Evolutionary conservation across 768 basidiomycete species (phyloP), one percentile per base, ranked within the genome.

Genomic region (Tubosaeta brunneosetosa): DNA sequence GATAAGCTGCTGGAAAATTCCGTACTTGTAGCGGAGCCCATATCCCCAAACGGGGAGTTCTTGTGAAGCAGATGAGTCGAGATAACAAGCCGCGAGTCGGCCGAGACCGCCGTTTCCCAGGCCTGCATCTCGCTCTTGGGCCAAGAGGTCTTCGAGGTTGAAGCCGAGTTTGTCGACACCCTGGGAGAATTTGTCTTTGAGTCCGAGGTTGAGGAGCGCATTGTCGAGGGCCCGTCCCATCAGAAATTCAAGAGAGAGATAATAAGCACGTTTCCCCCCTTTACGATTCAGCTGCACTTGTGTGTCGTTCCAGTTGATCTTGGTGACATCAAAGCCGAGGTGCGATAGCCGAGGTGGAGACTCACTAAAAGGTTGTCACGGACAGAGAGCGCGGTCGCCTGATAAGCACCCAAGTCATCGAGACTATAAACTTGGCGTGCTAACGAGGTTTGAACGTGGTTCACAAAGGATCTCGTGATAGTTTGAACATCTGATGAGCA

Each of bases 11-110:
- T 94, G 88, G 81, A 99, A 98, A 74, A 98, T 97, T 50, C 94
- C 94, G 62, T 93, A 94, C 67, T 91, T 85, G 79, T 93, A 95
- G 41, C 94, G 75, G 52, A 97, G 71, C 40, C 94, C 94, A 62
- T 97, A 97, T 42, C 95, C 95, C 93, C 94, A 97, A 22, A 91
- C 81, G 0, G 95, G 95, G 4, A 97, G 79, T 69, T 94, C 86
- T 64, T 91, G 85, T 9, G 88, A 89, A 3, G 94, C 86, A 22
- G 85, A 83, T n/a, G 89, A 91, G 65, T 97, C 94, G 48, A 97
- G 83, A 67, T 97, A 99, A 73, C 97, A 99, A 1, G 97, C 95
- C 1, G 97, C 97, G 42, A 99, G 82, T 29, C 95, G 89, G 0
- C 97, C 95, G 9, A 97, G 80, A 52, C 95, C 95, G 58, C 94